Evolutionary conservation across 2,329 filamentous ascomycete genomes (phyloP).

Genomic region (Amesomyces nigricolor): DNA sequence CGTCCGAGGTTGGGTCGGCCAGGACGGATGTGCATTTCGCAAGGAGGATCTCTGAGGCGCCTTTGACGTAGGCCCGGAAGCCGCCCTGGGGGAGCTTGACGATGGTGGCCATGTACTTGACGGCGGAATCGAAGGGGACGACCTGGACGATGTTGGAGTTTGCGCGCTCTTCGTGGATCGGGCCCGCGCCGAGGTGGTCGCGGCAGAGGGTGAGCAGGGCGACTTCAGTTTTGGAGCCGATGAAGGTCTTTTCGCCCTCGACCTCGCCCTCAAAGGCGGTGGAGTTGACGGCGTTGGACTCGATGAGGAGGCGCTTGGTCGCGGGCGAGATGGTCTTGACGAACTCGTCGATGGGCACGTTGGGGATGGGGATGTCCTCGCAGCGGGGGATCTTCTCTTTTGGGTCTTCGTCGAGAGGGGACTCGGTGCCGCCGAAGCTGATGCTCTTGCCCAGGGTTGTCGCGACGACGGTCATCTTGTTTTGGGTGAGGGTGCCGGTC

Average conservation of each 20-base stretch:
- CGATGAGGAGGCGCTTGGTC: constrained; percentile 26
- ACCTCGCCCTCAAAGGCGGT: constrained; percentile 49
- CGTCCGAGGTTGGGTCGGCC: constrained; percentile 44
- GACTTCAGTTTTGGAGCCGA: constrained; percentile 52
- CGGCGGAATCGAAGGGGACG: constrained; percentile 49
- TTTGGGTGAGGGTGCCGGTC: constrained; percentile 68
- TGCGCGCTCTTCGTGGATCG: constrained; percentile 41
- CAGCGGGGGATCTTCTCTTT: constrained; percentile 25
- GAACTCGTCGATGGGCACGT: constrained; percentile 27
- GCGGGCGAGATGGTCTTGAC: constrained; percentile 19
- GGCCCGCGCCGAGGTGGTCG: constrained; percentile 43
- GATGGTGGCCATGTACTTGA: constrained; percentile 53
- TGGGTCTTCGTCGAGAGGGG: constrained; percentile 24
- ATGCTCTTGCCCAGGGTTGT: constrained; percentile 53
- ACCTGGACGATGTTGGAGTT: constrained; percentile 43
- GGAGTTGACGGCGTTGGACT: constrained; percentile 40
- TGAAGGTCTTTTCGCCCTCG: constrained; percentile 35
- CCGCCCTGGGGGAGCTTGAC: constrained; percentile 40
- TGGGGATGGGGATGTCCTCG: constrained; percentile 27
- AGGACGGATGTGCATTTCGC: constrained; percentile 39
- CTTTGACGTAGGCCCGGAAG: constrained; percentile 51
- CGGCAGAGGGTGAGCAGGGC: constrained; percentile 47
- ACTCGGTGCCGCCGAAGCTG: constrained; percentile 32
- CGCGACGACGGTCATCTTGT: constrained; percentile 71
- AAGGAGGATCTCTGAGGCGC: constrained; percentile 52